Evolutionary conservation across 2,329 filamentous ascomycete species (phyloP).

Genomic region (Zasmidium citrigriseum): DNA sequence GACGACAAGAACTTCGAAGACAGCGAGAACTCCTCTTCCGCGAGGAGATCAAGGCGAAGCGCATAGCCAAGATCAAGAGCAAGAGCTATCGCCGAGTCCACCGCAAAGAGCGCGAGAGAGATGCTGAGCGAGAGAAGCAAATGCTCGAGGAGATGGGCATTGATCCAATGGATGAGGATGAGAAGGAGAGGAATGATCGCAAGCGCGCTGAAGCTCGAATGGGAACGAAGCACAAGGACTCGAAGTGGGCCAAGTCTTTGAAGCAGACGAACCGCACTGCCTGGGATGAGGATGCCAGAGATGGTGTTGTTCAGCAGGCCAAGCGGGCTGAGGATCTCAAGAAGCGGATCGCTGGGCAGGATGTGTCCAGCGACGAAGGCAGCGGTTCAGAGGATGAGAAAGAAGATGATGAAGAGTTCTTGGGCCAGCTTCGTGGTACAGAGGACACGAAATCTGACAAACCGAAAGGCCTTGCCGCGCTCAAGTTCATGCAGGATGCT

Average conservation of each 20-base stretch:
- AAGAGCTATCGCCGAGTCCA: slow-evolving; percentile 93
- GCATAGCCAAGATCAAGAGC: slow-evolving; percentile 98
- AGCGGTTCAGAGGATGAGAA: slow-evolving; percentile 58
- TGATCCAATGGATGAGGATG: slow-evolving; percentile 60
- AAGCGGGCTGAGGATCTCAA: slow-evolving; percentile 79
- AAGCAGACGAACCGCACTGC: slow-evolving; percentile 76
- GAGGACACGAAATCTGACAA: slow-evolving; percentile 19
- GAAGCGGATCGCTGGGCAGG: slow-evolving; percentile 74
- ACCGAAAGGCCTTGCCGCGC: slow-evolving; percentile 61
- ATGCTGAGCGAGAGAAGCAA: slow-evolving; percentile 59
- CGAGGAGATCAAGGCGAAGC: slow-evolving; percentile 83
- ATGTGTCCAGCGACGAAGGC: slow-evolving; percentile 50
- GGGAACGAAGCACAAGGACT: slow-evolving; percentile 80
- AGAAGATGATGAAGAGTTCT: slow-evolving; percentile 63
- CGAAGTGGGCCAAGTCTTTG: slow-evolving; percentile 87
- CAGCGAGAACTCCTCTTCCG: slow-evolving; percentile 83
- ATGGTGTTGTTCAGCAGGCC: slow-evolving; percentile 78
- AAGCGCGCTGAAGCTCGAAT: slow-evolving; percentile 81
- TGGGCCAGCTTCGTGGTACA: slow-evolving; percentile 36
- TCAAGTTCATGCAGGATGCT: slow-evolving; percentile 94
- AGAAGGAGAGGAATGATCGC: slow-evolving; percentile 68
- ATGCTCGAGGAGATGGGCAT: slow-evolving; percentile 58
- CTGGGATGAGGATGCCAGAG: slow-evolving; percentile 85
- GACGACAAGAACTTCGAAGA: slow-evolving; percentile 73
- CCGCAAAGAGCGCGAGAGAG: slow-evolving; percentile 70